Conservation (phyloP, 768 basidiomycete species). For the Lentinula detonsa region DNA sequence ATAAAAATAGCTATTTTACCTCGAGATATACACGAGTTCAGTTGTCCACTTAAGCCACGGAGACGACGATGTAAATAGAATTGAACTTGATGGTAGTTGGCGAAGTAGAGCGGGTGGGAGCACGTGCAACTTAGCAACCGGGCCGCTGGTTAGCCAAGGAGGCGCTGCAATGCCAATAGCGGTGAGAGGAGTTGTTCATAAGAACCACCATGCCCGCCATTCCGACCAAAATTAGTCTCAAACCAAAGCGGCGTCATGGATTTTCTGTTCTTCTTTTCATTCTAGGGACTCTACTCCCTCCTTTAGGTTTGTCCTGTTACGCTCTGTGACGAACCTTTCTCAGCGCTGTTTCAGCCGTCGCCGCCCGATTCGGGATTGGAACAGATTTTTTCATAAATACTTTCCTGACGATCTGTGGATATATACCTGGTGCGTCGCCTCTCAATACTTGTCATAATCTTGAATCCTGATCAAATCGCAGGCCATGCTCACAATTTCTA, state of each 20-base stretch:
- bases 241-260: constrained; percentile 73
- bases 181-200: not conserved
- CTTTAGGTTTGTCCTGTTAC: constrained; percentile 56
- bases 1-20: not conserved
- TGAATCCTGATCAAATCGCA: constrained; percentile 18
- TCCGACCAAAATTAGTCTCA: constrained; percentile 51
- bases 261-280: constrained; percentile 80
- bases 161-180: not conserved
- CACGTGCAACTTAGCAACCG: not conserved
- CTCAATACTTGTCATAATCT: not conserved
- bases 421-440: constrained; percentile 67
- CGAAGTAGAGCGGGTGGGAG: not conserved
- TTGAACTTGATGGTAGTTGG: not conserved
- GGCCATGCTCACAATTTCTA: constrained; percentile 93
- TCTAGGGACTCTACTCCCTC: constrained; percentile 85
- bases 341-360: constrained; percentile 59
- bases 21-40: not conserved
- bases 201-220: constrained; percentile 25
- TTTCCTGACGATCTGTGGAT: constrained; percentile 83
- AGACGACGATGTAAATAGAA: not conserved
- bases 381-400: constrained; percentile 89
- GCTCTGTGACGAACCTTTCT: constrained; percentile 2
- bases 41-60: not conserved
- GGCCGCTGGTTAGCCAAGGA: not conserved
- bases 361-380: constrained; percentile 88